Conservation (phyloP, 1,284 basidiomycete species). For the Cerrena zonata region DNA sequence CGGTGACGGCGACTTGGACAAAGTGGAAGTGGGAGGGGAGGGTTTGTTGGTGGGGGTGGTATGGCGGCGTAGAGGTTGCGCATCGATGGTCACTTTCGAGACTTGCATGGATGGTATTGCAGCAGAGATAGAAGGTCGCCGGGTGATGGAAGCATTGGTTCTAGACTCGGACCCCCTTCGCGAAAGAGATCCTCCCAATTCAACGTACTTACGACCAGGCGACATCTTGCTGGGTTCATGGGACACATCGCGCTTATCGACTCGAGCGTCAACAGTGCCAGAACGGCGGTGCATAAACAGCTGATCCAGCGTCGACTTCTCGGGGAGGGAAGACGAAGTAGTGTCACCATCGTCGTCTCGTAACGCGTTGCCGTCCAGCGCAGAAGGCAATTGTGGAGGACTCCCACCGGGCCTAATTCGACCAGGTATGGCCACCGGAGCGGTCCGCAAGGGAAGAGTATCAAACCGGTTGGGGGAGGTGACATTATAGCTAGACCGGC, state of each 20-base stretch:
- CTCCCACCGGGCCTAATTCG: conserved; percentile 42
- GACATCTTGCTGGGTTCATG: conserved; percentile 38
- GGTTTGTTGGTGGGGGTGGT: conserved; percentile 4
- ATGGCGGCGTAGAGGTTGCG: conserved; percentile 27
- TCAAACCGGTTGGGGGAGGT: conserved; percentile 23
- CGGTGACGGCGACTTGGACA: neutral
- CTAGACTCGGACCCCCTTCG: conserved; percentile 32
- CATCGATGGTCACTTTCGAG: conserved; percentile 21
- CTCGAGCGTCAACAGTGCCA: conserved; percentile 30
- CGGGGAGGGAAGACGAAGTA: conserved; percentile 28
- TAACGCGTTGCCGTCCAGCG: conserved; percentile 34
- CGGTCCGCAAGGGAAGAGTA: conserved; percentile 20
- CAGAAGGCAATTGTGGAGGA: conserved; percentile 37
- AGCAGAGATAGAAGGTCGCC: conserved; percentile 46
- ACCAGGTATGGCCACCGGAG: conserved; percentile 31
- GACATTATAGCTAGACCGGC: conserved; percentile 43
- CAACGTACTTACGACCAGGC: conserved; percentile 53
- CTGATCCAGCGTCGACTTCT: conserved; percentile 40
- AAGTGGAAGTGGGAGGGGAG: conserved; percentile 6
- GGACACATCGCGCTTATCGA: conserved; percentile 42
- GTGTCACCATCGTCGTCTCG: conserved; percentile 35
- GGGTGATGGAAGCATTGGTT: conserved; percentile 17
- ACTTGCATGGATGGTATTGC: conserved; percentile 29
- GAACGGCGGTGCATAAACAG: conserved; percentile 42
- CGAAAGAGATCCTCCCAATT: conserved; percentile 44